Base-by-base conservation (phyloP, 2,329 filamentous ascomycete genomes). In the Claviceps citrina region DNA sequence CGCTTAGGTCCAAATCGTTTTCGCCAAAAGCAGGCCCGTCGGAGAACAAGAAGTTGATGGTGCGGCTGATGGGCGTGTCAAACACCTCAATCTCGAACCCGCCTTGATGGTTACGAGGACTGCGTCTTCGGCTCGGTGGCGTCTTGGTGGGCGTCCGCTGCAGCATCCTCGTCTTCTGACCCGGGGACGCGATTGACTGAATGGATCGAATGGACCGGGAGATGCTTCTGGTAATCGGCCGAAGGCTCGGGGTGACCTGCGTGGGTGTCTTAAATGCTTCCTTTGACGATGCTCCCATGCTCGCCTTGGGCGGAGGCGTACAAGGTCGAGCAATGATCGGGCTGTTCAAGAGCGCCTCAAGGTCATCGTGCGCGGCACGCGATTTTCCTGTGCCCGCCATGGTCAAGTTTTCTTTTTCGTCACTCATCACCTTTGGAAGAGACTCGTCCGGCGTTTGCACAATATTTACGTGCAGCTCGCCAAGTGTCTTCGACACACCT, bases 291-390 rank as follows among this genome's bases (percentile, higher is more conserved):
- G 47, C 37, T 10, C 44, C 39, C 2, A 46, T 40, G 53, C 67
- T 70, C 4, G 56, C 49, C 31, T 59, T 66, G 4, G 70, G 71
- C 43, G 67, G 67, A 44, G 67, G 73, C 4, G 66, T 77, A 39
- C 63, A 77, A 39, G 60, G 66, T 49, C 68, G 55, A 48, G 53
- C 46, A 22, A 48, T 40, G 41, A 62, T 63, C 45, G 59, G 70
- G 51, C 64, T 79, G 42, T 78, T 76, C 50, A 91, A 87, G 4
- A 91, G 67, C 37, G 71, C 66, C 31, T 75, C 70, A 5, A 82
- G 56, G 27, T 71, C 68, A 44, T 74, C 70, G 38, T 74, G 66
- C 5, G 62, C 54, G 16, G 55, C 43, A 8, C 55, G 51, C 5
- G 27, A 19, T 12, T 32, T 44, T 16, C 45, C 41, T 4, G 42